A percentile compares a stretch with the other conserved stretches of the same genome.
phyloP scores from a whole-genome alignment of 2,329 filamentous ascomycete species.

The Paecilomyces variotii region DNA sequence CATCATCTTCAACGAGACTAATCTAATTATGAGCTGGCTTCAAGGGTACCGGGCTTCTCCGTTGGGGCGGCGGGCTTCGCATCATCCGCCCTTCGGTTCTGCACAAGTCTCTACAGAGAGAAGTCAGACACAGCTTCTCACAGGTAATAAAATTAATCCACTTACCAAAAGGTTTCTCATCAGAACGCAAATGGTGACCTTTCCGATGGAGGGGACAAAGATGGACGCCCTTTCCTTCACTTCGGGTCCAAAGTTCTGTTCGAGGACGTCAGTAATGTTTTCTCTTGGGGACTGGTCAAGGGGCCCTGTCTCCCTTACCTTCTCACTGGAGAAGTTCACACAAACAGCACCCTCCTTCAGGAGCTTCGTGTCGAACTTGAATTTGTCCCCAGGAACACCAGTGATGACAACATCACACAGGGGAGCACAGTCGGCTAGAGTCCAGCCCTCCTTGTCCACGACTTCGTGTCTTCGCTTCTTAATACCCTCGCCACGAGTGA shows the following conservation, averaged over 20 bases:
- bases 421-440: slow-evolving; percentile 70
- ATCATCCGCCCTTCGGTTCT: slow-evolving; percentile 33
- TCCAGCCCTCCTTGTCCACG: slow-evolving; percentile 71
- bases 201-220: slow-evolving; percentile 93
- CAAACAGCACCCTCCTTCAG: slow-evolving; percentile 90
- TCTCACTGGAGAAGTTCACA: slow-evolving; percentile 94
- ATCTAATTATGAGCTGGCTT: slow-evolving; percentile 18
- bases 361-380: slow-evolving; percentile 78
- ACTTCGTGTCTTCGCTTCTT: slow-evolving; percentile 81
- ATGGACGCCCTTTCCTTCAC: slow-evolving; percentile 95
- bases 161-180: slow-evolving; percentile 80
- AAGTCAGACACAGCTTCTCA: neutral
- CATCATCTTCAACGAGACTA: neutral
- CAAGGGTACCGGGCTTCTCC: slow-evolving; percentile 34
- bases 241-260: slow-evolving; percentile 73
- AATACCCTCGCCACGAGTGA: slow-evolving; percentile 81
- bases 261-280: slow-evolving; percentile 2
- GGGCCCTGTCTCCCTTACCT: slow-evolving; percentile 39
- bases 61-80: slow-evolving; percentile 33
- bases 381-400: slow-evolving; percentile 79
- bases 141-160: slow-evolving; percentile 11
- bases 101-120: slow-evolving; percentile 30
- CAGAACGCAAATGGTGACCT: slow-evolving; percentile 90
- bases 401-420: slow-evolving; percentile 91
- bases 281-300: neutral